Evolutionary conservation across 768 basidiomycete genomes (phyloP), one percentile per base, ranked within the genome.

Genomic region (Amanita rubescens): DNA sequence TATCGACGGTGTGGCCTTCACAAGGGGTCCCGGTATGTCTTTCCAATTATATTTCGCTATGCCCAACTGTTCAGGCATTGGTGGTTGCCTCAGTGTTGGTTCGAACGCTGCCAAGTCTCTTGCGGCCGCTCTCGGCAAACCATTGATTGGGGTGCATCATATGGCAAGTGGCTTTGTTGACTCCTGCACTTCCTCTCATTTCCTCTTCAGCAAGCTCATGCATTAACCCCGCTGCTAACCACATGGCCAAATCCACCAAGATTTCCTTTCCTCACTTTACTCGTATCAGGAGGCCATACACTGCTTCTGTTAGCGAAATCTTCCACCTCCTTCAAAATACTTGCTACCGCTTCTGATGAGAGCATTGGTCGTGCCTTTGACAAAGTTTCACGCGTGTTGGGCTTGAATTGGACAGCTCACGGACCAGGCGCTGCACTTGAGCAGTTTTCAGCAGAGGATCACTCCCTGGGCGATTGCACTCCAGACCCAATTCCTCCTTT

Each of bases 241-340:
- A 69, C 76, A 7, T 69, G 67, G 51, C 55, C 68, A 9, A 60
- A 75, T 20, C 50, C 73, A 62, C 68, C 92, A 65, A 50, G 60
- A 20, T 97, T 87, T 65, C 95, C 95, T 0, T 97, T 94, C 71
- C 76, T 98, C 33, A 85, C 88, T 0, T 74, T 97, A 11, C 77
- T 98, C 15, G 75, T 95, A 45, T 94, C 93, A 0, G 95, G 95
- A n/a, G 94, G 94, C 2, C 95, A 98, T 65, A 94, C 94, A 0
- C 74, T 97, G 35, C 76, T 98, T 34, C 75, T 96, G 1, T 81
- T 95, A 10, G 90, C 85, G 1, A 73, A 65, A 0, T 82, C 84
- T 1, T 65, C 67, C 24, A 71, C 69, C 5, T 68, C 72, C 0
- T 96, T 90, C 65, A 72, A 74, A 55, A 79, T 87, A 35, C 70